Evolutionary conservation across 106 monocot species (phyloP), one percentile per base, ranked within the genome.

Genomic region (Dendrobium catenatum): DNA sequence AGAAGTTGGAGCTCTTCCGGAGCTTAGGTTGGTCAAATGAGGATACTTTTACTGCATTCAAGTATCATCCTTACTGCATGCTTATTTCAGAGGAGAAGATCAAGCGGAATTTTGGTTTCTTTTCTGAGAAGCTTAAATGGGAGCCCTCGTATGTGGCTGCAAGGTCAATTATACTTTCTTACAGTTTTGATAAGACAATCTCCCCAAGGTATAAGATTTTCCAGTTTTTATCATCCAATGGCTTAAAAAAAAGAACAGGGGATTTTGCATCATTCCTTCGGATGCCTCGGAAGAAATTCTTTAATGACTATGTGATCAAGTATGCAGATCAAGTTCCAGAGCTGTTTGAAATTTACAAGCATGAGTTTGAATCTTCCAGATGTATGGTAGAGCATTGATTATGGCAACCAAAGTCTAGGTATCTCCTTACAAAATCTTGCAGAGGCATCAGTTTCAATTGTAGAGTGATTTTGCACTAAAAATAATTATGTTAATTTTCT

Each of bases 101-200:
- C 18, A 78, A 56, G 46, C 10, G 41, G 22, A 17, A 16, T 44
- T 43, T 86, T 73, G 75, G 81, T 41, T 89, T 92, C 54, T 61
- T 78, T 19, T 20, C 41, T 24, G 66, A 81, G 2, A 79, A 85
- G 80, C 76, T 88, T 15, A 29, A 79, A 11, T 80, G 80, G 84
- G 59, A 48, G 1, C 61, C 77, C 5, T 16, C 64, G 0, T 81
- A 75, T 46, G 15, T 88, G 24, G 29, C 79, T 7, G 13, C 13
- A 18, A 22, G 54, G 9, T 88, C 92, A 5, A 33, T n/a, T 13
- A 8, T 86, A n/a, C 37, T 93, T 4, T 78, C 73, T 22, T 47
- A 61, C 10, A 83, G 88, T 27, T 70, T 90, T 47, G 89, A 92
- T 80, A 86, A 82, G 82, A 84, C 80, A 37, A 81, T 92, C 24